Percentiles rank a stretch among this genome's conserved stretches.
Conservation (phyloP, 2,329 filamentous ascomycete genomes). For the Pestalotiopsis fici region DNA sequence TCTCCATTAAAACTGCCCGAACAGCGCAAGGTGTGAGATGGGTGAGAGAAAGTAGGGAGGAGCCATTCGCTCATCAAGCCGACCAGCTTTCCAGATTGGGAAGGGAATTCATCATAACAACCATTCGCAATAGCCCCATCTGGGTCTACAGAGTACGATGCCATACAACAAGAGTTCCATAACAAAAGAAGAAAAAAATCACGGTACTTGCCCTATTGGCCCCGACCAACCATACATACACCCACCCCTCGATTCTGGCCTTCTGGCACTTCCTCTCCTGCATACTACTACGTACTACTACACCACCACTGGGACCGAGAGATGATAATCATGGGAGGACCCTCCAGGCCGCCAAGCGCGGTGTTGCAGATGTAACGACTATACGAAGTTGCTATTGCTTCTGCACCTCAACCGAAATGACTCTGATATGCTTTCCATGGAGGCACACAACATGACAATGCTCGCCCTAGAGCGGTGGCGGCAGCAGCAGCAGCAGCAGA, state of each 20-base stretch:
- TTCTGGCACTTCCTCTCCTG: not conserved
- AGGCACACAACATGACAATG: not conserved
- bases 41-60: not conserved
- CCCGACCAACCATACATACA: not conserved
- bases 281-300: too few species aligned
- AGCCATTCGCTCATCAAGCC: conserved; percentile 2
- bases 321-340: not conserved
- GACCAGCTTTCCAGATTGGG: not conserved
- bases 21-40: too few species aligned
- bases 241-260: conserved; percentile 6
- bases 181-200: not conserved
- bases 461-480: not conserved
- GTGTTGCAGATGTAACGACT: not conserved
- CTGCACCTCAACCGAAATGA: conserved; percentile 1
- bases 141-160: not conserved
- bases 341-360: not conserved
- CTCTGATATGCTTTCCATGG: not conserved
- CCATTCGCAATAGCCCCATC: not conserved
- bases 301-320: too few species aligned
- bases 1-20: not conserved
- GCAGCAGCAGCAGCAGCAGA: not conserved
- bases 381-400: not conserved
- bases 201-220: not conserved
- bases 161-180: not conserved
- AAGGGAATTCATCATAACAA: not conserved